These are phyloP conservation scores for Tagetes erecta DNA, from an alignment of 129 eudicot genomes.

Conservation along the genomic window DNA sequence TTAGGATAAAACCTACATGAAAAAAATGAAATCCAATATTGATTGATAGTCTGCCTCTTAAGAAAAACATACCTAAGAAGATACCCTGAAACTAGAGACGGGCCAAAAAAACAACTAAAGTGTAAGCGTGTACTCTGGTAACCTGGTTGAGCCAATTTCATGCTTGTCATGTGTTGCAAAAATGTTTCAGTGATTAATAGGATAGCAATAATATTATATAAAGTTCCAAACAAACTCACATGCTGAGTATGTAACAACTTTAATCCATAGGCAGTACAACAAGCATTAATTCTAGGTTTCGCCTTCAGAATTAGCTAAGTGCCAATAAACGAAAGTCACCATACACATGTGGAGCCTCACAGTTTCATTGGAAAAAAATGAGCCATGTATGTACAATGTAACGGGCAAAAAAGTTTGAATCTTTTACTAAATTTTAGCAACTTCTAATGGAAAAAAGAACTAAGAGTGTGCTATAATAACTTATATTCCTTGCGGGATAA, in stretches of 20 bases:
- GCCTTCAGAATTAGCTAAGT: slow-evolving; percentile 12
- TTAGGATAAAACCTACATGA: slow-evolving; percentile 12
- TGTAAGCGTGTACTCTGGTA: slow-evolving; percentile 1
- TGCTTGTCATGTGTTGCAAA: slow-evolving; percentile 20
- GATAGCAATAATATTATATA: background rate
- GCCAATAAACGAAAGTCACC: slow-evolving; percentile 1
- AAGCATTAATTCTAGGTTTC: slow-evolving; percentile 8
- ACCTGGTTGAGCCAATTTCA: background rate
- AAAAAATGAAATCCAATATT: slow-evolving; percentile 18
- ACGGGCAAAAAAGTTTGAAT: slow-evolving; percentile 15
- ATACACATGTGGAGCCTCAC: slow-evolving; percentile 4
- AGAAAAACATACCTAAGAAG: slow-evolving; percentile 8
- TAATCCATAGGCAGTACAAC: background rate
- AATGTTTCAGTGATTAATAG: slow-evolving; percentile 5
- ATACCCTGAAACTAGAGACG: background rate
- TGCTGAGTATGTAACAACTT: slow-evolving; percentile 6
- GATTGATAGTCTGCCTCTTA: slow-evolving; percentile 17
- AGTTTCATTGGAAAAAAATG: slow-evolving; percentile 16
- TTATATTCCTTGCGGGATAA: slow-evolving; percentile 8
- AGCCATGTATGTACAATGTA: background rate
- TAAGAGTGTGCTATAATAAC: background rate
- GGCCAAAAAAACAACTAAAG: slow-evolving; percentile 3
- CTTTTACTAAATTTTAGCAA: slow-evolving; percentile 21
- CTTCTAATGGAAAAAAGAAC: background rate
- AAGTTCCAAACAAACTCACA: slow-evolving; percentile 11